Evolutionary conservation across 2,329 filamentous ascomycete genomes (phyloP), one percentile per base, ranked within the genome.

Genomic region (Catunica adiposa): DNA sequence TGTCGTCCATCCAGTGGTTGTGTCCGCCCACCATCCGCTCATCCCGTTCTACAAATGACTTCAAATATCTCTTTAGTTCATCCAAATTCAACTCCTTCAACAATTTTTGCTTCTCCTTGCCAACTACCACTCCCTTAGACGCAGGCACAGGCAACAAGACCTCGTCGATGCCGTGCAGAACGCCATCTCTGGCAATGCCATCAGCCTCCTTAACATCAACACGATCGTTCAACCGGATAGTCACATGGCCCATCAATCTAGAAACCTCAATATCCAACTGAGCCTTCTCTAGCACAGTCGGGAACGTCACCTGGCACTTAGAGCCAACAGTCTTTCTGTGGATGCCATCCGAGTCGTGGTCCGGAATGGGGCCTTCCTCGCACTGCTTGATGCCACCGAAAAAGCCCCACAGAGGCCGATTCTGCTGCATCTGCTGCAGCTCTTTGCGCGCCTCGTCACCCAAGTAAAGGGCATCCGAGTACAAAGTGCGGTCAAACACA

Each of bases 381-480:
- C 56, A 58, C n/a, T 26, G 29, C 6, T 48, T 37, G n/a, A 50
- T 25, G 37, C 55, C 29, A 9, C 56, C 25, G 17, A 17, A 20
- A 25, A 46, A 51, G 9, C 23, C 8, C 8, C 37, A n/a, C 23
- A 22, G 40, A 22, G 46, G 26, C 51, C 29, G n/a, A n/a, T n/a
- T 25, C 17, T 51, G 26, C 22, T 31, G 31, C 40, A 9, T 11
- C 6, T 51, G 34, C 3, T 26, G 34, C n/a, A 34, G 37, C 22
- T 42, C 42, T 37, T n/a, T 25, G 15, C 31, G 52, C 9, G 31
- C 31, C n/a, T 56, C 15, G 37, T 60, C 42, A 22, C 14, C 62
- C 59, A 52, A 65, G 70, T 89, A 92, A 64, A 83, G 86, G 3
- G 82, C 84, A 64, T 95, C 89, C 4, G 83, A 86, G 72, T 95